These are phyloP conservation scores for Trichoderma gamsii DNA, from an alignment of 495 filamentous ascomycete genomes.

Conservation along the genomic window DNA sequence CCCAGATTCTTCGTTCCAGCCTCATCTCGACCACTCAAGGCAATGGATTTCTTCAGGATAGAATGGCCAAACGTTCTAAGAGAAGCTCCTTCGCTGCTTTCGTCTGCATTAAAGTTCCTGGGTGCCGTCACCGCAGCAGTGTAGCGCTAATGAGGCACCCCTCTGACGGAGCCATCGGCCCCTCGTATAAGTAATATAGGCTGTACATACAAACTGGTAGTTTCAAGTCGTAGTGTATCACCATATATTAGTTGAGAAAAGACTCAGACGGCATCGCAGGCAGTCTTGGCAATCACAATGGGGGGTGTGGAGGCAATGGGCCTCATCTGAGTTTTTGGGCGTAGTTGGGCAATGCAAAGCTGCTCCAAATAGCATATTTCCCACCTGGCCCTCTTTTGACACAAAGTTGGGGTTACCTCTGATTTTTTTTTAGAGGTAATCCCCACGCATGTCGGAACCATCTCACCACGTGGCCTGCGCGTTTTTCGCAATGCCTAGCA, in stretches of 20 bases:
- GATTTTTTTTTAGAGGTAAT: not conserved
- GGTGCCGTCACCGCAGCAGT: not conserved
- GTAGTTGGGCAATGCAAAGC: not conserved
- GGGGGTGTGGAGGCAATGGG: not conserved
- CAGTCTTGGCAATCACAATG: not conserved
- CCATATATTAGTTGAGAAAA: not conserved
- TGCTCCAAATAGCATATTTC: not conserved
- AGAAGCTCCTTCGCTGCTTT: not conserved
- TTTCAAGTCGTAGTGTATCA: constrained; percentile 3
- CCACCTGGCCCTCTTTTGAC: not conserved
- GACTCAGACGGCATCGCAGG: not conserved
- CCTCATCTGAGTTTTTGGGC: not conserved
- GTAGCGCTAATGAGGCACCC: not conserved
- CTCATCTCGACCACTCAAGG: not conserved
- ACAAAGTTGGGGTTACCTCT: not conserved
- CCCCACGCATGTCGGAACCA: constrained; percentile 3
- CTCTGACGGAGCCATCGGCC: not conserved
- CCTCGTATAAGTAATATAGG: constrained; percentile 6
- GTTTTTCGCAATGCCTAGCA: constrained; percentile 8
- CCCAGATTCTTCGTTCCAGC: not conserved
- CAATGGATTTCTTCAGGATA: not conserved
- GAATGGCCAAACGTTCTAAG: not conserved
- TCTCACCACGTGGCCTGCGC: constrained; percentile 13
- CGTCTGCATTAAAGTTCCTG: not conserved
- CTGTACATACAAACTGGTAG: not conserved